Conservation (phyloP, 2,329 filamentous ascomycete species). For the Diaporthe sp. region DNA sequence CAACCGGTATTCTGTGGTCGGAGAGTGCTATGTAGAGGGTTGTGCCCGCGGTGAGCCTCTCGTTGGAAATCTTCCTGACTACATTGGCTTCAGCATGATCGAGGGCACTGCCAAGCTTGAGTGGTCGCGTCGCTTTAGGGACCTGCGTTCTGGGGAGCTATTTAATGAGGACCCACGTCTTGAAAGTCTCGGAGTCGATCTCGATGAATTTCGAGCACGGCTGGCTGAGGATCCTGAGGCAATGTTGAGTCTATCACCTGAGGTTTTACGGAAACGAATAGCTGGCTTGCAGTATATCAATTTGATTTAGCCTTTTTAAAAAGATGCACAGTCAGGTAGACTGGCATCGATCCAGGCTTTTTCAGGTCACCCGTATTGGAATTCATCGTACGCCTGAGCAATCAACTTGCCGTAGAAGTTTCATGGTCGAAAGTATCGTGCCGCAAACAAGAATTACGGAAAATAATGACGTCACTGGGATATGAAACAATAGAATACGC, state of each 20-base stretch:
- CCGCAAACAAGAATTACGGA: rapidly evolving
- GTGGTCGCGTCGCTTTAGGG: not conserved
- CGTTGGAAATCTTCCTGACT: not conserved
- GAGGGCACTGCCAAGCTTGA: not conserved
- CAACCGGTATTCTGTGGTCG: not conserved
- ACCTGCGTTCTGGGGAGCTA: not conserved
- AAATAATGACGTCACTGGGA: not conserved
- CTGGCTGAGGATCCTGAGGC: not conserved
- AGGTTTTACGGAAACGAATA: not conserved
- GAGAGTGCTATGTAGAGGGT: not conserved
- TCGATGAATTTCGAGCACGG: not conserved
- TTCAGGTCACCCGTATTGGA: not conserved
- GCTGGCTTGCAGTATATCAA: not conserved
- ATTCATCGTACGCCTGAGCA: not conserved
- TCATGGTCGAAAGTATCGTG: not conserved
- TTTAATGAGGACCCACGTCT: not conserved
- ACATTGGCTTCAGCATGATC: not conserved
- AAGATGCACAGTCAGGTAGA: too few relatives aligned
- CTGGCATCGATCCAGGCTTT: too few relatives aligned
- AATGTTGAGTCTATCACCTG: not conserved
- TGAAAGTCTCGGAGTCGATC: not conserved
- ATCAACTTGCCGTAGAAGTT: too few relatives aligned
- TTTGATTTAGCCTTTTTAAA: not conserved
- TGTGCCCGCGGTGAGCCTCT: not conserved
- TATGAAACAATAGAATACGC: rapidly evolving